Evolutionary conservation across 805 yeast genomes (phyloP).

Genomic region (Cyberlindnera mrakii): DNA sequence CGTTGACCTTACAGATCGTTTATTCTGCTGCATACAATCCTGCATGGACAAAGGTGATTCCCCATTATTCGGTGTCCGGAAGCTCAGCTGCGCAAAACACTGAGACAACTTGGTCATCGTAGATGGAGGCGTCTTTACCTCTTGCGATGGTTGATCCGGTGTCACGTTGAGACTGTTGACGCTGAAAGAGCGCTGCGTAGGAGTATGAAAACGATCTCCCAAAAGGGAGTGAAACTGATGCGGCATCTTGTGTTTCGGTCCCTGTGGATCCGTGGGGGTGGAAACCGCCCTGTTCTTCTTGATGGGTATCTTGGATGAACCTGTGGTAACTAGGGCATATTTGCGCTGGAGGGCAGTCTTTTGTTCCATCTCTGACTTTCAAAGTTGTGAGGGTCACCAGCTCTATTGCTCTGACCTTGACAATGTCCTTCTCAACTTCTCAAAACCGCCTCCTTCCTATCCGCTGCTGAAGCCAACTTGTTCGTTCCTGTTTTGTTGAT

Average conservation of each 20-base stretch:
- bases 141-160: not conserved
- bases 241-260: not conserved
- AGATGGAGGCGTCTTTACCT: conserved; percentile 8
- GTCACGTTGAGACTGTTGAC: not conserved
- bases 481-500: too few species aligned
- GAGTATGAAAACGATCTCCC: too few species aligned
- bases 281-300: not conserved
- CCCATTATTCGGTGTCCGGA: conserved; percentile 7
- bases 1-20: not conserved
- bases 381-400: too few species aligned
- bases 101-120: conserved; percentile 15
- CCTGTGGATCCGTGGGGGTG: not conserved
- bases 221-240: not conserved
- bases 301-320: conserved; percentile 1
- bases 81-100: conserved; percentile 8
- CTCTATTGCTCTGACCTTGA: too few species aligned
- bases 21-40: not conserved
- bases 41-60: not conserved
- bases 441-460: too few species aligned
- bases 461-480: too few species aligned
- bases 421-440: too few species aligned
- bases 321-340: not conserved
- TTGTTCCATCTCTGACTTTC: too few species aligned
- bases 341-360: not conserved
- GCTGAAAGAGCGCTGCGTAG: too few species aligned